Percentiles rank a stretch among this genome's conserved stretches.
Conservation (phyloP, 768 basidiomycete species). For the Cystofilobasidium ferigula region DNA sequence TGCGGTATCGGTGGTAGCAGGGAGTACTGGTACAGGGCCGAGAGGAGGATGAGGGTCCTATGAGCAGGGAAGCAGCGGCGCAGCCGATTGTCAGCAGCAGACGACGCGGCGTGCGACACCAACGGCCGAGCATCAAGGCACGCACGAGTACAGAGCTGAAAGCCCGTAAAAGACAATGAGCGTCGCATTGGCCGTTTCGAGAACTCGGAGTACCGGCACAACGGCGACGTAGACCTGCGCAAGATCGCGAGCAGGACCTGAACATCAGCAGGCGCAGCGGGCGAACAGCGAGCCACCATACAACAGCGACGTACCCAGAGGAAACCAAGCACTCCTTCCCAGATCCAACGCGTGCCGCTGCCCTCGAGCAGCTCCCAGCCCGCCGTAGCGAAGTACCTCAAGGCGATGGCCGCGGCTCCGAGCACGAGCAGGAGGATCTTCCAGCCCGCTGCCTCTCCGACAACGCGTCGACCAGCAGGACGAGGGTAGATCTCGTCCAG, state of each 20-base stretch:
- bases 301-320: conserved; percentile 8
- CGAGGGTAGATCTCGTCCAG: conserved; percentile 15
- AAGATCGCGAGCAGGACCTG: neutral
- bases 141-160: neutral
- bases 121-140: neutral
- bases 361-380: conserved; percentile 9
- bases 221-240: neutral
- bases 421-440: conserved; percentile 15
- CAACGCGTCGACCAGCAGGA: neutral
- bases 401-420: conserved; percentile 4
- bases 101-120: neutral
- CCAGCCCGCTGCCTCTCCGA: conserved; percentile 5
- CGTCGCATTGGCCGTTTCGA: conserved; percentile 7
- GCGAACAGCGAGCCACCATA: neutral
- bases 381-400: neutral
- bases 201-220: neutral
- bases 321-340: neutral
- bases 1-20: conserved; percentile 19
- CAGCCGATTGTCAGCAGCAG: neutral
- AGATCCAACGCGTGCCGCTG: neutral
- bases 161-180: conserved; percentile 10
- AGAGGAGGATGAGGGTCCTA: conserved; percentile 10
- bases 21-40: conserved; percentile 12
- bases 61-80: neutral
- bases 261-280: neutral